phyloP scores from a whole-genome alignment of 2,329 filamentous ascomycete species.

The Grosmannia clavigera region DNA sequence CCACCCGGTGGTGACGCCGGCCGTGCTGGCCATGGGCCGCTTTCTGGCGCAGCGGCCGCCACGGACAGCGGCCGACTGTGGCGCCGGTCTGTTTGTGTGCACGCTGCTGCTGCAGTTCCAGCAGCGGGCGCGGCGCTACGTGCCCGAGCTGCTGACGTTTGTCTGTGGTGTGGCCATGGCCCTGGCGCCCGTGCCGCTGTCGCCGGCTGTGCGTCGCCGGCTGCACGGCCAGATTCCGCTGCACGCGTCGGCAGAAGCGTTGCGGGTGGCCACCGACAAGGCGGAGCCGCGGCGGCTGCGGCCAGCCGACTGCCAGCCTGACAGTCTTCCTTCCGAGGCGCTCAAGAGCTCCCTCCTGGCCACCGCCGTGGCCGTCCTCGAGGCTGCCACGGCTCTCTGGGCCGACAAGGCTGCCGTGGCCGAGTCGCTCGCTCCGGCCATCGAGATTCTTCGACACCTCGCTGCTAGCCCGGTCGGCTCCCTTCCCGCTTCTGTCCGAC shows the following conservation, averaged over 20 bases:
- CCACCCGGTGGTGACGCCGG: constrained; percentile 85
- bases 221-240: constrained; percentile 16
- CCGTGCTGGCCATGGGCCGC: constrained; percentile 70
- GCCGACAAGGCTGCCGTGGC: constrained; percentile 57
- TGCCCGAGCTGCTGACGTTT: constrained; percentile 81
- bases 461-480: constrained; percentile 23
- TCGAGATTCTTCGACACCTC: constrained; percentile 42
- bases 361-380: constrained; percentile 53
- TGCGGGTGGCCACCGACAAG: constrained; percentile 48
- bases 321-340: no score
- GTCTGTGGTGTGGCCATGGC: constrained; percentile 59
- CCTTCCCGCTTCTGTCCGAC: constrained; percentile 25
- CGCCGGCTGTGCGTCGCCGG: constrained; percentile 17
- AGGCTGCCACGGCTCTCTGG: constrained; percentile 62
- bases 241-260: constrained; percentile 6
- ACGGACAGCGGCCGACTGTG: constrained; percentile 50
- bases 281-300: constrained; percentile 7
- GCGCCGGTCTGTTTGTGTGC: constrained; percentile 65
- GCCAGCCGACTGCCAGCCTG: constrained; percentile 3
- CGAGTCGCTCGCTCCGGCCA: constrained; percentile 62
- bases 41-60: constrained; percentile 72
- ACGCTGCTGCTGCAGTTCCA: constrained; percentile 77
- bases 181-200: constrained; percentile 38
- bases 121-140: constrained; percentile 67
- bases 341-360: constrained; percentile 46